A percentile compares a stretch with the other conserved stretches of the same genome.
phyloP scores from a whole-genome alignment of 1,284 basidiomycete species.

The Stygiomarasmius scandens region DNA sequence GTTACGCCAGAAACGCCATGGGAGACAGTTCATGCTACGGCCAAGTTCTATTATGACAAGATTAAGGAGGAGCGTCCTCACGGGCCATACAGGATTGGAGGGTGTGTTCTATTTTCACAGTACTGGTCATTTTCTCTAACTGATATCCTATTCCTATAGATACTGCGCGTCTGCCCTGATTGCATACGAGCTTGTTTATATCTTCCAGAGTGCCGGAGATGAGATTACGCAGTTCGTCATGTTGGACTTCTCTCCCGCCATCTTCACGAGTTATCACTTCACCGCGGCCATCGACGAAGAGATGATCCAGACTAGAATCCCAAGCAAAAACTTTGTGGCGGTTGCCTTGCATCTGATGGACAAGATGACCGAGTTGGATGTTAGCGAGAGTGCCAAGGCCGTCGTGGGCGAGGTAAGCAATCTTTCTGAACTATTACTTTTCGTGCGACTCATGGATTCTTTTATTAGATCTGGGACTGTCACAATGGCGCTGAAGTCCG shows the following conservation, averaged over 20 bases:
- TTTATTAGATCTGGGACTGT: slow-evolving; percentile 4
- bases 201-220: slow-evolving; percentile 4
- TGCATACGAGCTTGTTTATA: slow-evolving; percentile 3
- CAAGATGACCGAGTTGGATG: slow-evolving; percentile 6
- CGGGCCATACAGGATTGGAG: slow-evolving; percentile 11
- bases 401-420: slow-evolving; percentile 2
- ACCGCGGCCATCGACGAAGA: slow-evolving; percentile 1
- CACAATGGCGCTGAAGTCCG: slow-evolving; percentile 3
- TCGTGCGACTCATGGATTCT: background rate
- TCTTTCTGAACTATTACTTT: background rate
- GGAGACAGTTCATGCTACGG: slow-evolving; percentile 2
- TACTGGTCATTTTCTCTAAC: too few relatives aligned
- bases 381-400: slow-evolving; percentile 1
- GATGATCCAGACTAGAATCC: background rate
- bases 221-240: slow-evolving; percentile 5
- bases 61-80: slow-evolving; percentile 10
- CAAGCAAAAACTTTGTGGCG: background rate
- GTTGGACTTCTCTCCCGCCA: slow-evolving; percentile 8
- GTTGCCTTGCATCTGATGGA: slow-evolving; percentile 3
- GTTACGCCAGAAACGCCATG: slow-evolving; percentile 10
- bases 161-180: slow-evolving; percentile 6
- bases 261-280: slow-evolving; percentile 7
- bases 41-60: slow-evolving; percentile 10
- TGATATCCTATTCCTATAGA: too few relatives aligned
- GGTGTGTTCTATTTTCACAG: background rate